Base-by-base conservation (phyloP, 139 green algal genomes). In the Microglena sp. region DNA sequence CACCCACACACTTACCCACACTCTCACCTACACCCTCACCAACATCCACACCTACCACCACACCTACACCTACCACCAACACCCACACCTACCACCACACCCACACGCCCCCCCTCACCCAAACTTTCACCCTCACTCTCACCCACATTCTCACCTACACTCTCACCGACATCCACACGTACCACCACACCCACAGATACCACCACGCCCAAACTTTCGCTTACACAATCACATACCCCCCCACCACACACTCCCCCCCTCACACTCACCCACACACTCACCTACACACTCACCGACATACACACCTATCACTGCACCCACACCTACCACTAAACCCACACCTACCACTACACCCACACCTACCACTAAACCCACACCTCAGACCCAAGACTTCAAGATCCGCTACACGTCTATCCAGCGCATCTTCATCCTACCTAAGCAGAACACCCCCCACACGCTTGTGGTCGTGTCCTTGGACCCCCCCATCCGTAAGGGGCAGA, bases 401-500 rank as follows among this genome's bases (percentile, higher is more conserved):
- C 82, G 89, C 67, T 97, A 97, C 79, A 75, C 83, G 35, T 87
- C 77, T 56, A 88, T 96, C 62, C 62, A 72, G 54, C 85, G 90
- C 64, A 59, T 96, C 60, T 96, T 96, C 72, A 72, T 97, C 45
- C 80, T 98, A 64, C 92, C 92, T 60, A 95, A 94, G 74, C 60
- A 70, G 28, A 86, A 89, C 71, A 78, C 82, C 18, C 87, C 90
- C 0, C 86, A 96, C 72, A 97, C 90, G 8, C 70, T 96, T 32
- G 91, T 96, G 24, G 84, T 90, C 35, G 75, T 96, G 35, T 80
- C 74, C 4, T 79, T 98, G 31, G 92, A 98, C 71, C 91, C 90
- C 11, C 92, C 92, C 55, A 95, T 98, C 69, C 79, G 92, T 34
- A 97, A 97, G 77, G 29, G 35, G 1, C 86, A 97, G 80, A 97